Evolutionary conservation across 306 rosid species (phyloP).

Genomic region (Lithocarpus polystachyus): DNA sequence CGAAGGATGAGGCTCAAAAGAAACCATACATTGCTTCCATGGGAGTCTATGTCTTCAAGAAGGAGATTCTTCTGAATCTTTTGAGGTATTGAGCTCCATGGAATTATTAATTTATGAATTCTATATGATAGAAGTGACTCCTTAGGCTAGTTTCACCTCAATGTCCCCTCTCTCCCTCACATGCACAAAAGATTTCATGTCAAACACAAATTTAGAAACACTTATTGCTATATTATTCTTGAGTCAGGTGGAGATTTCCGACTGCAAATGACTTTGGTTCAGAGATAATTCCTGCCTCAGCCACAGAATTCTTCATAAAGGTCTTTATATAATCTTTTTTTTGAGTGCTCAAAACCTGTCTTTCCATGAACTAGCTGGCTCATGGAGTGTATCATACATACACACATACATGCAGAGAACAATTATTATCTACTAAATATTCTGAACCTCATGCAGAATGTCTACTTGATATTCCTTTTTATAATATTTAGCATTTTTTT

Average conservation of each 20-base stretch:
- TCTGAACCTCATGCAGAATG: background rate
- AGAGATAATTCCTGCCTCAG: slow-evolving; percentile 94
- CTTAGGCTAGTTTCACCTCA: background rate
- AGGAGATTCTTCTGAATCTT: slow-evolving; percentile 89
- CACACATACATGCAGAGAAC: background rate
- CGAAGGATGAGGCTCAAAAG: slow-evolving; percentile 70
- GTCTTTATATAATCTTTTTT: slow-evolving; percentile 20
- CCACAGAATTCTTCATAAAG: slow-evolving; percentile 78
- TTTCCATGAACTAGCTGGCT: background rate
- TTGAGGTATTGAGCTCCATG: slow-evolving; percentile 51
- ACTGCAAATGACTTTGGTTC: slow-evolving; percentile 99
- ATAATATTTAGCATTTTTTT: background rate
- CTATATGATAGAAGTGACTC: background rate
- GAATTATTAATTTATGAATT: background rate
- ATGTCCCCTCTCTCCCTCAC: background rate
- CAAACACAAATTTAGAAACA: slow-evolving; percentile 13
- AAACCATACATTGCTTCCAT: slow-evolving; percentile 97
- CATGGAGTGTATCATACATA: background rate
- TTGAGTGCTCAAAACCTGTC: background rate
- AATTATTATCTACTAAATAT: background rate
- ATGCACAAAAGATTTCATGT: slow-evolving; percentile 6
- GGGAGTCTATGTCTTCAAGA: slow-evolving; percentile 98
- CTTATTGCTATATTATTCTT: slow-evolving; percentile 30
- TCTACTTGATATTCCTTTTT: background rate
- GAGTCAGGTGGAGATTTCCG: slow-evolving; percentile 90